phyloP scores from a whole-genome alignment of 73 alveolate species.

The Stentor coeruleus region DNA sequence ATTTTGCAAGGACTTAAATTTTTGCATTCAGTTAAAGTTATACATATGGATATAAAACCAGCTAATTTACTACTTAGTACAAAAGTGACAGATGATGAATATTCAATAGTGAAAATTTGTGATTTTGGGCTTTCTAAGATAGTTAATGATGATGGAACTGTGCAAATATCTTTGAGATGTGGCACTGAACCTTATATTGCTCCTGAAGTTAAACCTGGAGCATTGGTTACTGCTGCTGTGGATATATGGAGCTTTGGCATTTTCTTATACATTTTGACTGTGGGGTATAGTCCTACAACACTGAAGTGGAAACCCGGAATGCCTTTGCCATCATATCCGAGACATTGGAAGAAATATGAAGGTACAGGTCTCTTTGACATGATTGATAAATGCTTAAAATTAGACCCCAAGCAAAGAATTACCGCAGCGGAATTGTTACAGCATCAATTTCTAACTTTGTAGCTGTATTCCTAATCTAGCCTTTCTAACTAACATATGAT shows the following conservation, averaged over 20 bases:
- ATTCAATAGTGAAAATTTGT: not conserved
- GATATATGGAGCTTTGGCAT: conserved; percentile 69
- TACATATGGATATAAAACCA: conserved; percentile 59
- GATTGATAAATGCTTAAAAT: conserved; percentile 38
- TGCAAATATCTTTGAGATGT: not conserved
- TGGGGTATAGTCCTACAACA: conserved; percentile 29
- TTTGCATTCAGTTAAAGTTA: conserved; percentile 41
- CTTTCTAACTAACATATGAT: too few species aligned
- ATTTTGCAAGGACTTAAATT: conserved; percentile 47
- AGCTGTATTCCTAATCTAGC: too few species aligned
- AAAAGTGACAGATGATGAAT: not conserved
- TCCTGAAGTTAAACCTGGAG: conserved; percentile 30
- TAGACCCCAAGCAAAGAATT: conserved; percentile 45
- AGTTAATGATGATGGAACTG: not conserved
- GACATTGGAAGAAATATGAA: conserved; percentile 14
- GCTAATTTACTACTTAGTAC: conserved; percentile 24
- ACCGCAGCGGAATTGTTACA: conserved; percentile 52
- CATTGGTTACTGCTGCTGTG: conserved; percentile 29
- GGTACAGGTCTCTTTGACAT: conserved; percentile 26
- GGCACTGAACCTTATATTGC: conserved; percentile 29
- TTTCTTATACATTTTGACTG: conserved; percentile 42
- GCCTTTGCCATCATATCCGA: not conserved
- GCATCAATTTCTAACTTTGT: too few species aligned
- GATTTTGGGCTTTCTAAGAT: conserved; percentile 23
- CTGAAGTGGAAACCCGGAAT: conserved; percentile 21